Conservation (phyloP, 306 rosid genomes). For the Crataegus laevigata region DNA sequence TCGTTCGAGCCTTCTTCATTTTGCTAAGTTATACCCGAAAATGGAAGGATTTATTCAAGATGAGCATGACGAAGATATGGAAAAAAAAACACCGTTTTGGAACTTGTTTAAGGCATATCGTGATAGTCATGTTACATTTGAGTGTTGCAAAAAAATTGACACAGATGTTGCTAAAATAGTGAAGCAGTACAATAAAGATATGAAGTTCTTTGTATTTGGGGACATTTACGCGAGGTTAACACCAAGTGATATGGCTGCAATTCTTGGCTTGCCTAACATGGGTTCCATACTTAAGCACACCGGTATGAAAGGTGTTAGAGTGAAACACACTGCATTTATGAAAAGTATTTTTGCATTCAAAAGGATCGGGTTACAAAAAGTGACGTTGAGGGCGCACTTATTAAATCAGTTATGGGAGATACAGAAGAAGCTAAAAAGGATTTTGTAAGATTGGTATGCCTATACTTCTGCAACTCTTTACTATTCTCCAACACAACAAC, state of each 20-base stretch:
- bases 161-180: background rate
- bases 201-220: background rate
- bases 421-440: background rate
- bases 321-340: background rate
- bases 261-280: background rate
- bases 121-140: too few species aligned
- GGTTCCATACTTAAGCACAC: background rate
- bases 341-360: background rate
- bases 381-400: too few species aligned
- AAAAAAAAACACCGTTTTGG: too few species aligned
- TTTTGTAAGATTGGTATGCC: background rate
- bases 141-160: too few species aligned
- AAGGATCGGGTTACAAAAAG: background rate
- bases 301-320: background rate
- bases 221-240: background rate
- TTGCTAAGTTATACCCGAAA: too few species aligned
- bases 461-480: too few species aligned
- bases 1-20: too few species aligned
- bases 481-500: too few species aligned
- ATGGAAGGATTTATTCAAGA: too few species aligned
- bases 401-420: background rate
- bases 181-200: background rate
- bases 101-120: too few species aligned
- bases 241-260: background rate
- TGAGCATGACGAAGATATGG: too few species aligned